These are phyloP conservation scores for Exobasidium rhododendri DNA, from an alignment of 1,284 basidiomycete genomes.

Conservation along the genomic window DNA sequence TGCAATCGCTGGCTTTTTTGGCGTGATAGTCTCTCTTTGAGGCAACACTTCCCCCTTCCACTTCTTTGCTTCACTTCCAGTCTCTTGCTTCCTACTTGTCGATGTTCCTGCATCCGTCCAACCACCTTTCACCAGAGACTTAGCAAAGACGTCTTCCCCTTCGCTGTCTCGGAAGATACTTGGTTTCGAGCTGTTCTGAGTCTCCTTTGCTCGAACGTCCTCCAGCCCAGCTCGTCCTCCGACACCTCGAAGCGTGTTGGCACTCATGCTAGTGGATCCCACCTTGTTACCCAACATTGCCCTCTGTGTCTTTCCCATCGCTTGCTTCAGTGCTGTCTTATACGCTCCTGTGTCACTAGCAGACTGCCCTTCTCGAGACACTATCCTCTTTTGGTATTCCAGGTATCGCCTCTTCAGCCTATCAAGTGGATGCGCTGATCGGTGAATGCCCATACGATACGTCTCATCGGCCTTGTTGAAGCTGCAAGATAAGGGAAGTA, in stretches of 20 bases:
- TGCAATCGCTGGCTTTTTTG: conserved; percentile 25
- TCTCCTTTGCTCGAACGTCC: neutral
- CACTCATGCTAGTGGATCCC: conserved; percentile 11
- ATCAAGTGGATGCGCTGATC: conserved; percentile 75
- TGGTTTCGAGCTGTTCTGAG: conserved; percentile 36
- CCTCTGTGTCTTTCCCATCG: conserved; percentile 41
- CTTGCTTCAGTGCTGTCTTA: conserved; percentile 34
- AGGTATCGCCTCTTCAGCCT: conserved; percentile 77
- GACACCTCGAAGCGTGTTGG: conserved; percentile 18
- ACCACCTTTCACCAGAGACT: conserved; percentile 15
- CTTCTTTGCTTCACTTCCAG: conserved; percentile 3
- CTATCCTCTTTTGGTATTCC: conserved; percentile 69
- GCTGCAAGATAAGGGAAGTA: conserved; percentile 7
- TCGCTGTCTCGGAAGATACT: conserved; percentile 43
- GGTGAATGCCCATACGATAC: conserved; percentile 78
- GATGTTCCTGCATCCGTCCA: conserved; percentile 40
- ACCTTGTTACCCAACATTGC: conserved; percentile 48
- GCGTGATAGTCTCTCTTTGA: conserved; percentile 2
- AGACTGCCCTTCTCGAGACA: conserved; percentile 14
- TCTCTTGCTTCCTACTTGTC: conserved; percentile 36
- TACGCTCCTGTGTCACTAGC: conserved; percentile 18
- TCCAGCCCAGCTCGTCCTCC: conserved; percentile 14
- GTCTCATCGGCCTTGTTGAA: conserved; percentile 65
- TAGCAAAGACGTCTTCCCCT: conserved; percentile 17
- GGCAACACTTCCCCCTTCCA: conserved; percentile 19